Conservation (phyloP, 2,329 filamentous ascomycete genomes). For the Aspergillus clavatus region DNA sequence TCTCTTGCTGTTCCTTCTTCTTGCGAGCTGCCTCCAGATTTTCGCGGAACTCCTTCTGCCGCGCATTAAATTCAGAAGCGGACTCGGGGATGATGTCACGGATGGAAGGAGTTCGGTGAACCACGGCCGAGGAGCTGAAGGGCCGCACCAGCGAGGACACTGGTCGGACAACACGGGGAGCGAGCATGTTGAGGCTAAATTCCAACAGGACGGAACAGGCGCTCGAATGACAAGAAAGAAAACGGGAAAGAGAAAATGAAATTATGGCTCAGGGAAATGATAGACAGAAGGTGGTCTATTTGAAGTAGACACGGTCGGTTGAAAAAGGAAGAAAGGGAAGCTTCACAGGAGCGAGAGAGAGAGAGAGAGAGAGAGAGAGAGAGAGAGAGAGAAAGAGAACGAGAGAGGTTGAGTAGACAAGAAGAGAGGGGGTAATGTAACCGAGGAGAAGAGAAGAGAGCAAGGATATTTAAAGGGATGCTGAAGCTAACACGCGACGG, state of each 20-base stretch:
- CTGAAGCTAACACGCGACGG: not conserved
- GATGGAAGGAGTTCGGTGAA: conserved; percentile 64
- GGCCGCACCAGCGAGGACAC: conserved; percentile 50
- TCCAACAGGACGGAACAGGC: conserved; percentile 1
- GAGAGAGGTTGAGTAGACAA: not conserved
- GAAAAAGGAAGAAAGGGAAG: not conserved
- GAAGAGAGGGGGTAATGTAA: too few relatives aligned
- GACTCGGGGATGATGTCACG: conserved; percentile 75
- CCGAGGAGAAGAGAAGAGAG: not conserved
- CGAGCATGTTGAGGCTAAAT: conserved; percentile 35
- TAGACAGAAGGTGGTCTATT: conserved; percentile 1
- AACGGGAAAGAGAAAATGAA: conserved; percentile 2
- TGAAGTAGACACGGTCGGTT: not conserved
- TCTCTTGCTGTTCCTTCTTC: conserved; percentile 74
- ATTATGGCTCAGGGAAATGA: conserved; percentile 1
- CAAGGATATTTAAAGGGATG: not conserved
- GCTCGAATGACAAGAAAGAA: not conserved
- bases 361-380: conserved; percentile 11
- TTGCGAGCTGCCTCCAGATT: conserved; percentile 70
- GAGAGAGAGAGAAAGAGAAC: conserved; percentile 9
- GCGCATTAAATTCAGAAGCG: conserved; percentile 70
- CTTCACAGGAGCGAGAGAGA: conserved; percentile 8
- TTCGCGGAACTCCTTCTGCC: conserved; percentile 83
- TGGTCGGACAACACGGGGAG: conserved; percentile 47
- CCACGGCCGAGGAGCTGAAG: conserved; percentile 53